phyloP scores from a whole-genome alignment of 805 yeast species.

The Pichia paraexigua region DNA sequence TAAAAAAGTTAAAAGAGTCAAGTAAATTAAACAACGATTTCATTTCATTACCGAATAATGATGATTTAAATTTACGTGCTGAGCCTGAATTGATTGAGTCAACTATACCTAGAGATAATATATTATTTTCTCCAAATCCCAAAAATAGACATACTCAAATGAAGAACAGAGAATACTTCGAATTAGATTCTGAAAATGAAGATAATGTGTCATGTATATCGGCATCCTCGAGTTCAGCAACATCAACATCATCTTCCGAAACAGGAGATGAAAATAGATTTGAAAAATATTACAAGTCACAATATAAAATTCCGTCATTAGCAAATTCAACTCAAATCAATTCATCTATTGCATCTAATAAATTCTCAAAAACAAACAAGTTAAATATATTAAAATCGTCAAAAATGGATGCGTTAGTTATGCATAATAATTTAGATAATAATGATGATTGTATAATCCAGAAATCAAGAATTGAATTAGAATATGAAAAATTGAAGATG shows the following conservation, averaged over 20 bases:
- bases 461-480: slow-evolving; percentile 6
- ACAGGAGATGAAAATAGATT: not conserved
- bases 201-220: not conserved
- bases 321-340: not conserved
- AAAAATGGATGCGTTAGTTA: not conserved
- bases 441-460: not conserved
- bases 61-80: slow-evolving; percentile 1
- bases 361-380: not conserved
- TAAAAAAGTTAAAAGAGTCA: not conserved
- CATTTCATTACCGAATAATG: not conserved
- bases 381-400: not conserved
- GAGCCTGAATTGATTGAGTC: slow-evolving; percentile 7
- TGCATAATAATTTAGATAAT: not conserved
- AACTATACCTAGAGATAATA: not conserved
- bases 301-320: not conserved
- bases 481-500: slow-evolving; percentile 5
- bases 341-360: not conserved
- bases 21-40: not conserved
- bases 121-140: not conserved
- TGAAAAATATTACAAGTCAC: not conserved
- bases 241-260: not conserved
- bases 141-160: not conserved
- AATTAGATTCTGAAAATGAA: not conserved
- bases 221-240: not conserved
- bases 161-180: not conserved